These are phyloP conservation scores for Triadica sebifera DNA, from an alignment of 345 rosid species.

Conservation along the genomic window DNA sequence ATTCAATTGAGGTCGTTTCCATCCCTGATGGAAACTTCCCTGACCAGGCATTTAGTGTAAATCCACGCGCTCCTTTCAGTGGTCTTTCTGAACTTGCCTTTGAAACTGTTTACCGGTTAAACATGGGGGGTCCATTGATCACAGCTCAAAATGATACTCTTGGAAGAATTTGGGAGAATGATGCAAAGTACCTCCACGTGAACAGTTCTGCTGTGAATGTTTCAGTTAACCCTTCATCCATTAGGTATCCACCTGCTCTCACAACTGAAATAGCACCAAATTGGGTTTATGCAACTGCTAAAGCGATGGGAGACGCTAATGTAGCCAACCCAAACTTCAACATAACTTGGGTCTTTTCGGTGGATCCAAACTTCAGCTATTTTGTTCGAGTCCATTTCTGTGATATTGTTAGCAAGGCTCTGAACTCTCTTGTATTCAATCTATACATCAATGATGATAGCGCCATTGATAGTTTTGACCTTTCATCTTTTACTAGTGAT, in stretches of 20 bases:
- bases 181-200: conserved; percentile 68
- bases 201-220: conserved; percentile 76
- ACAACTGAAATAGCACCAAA: conserved; percentile 79
- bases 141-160: conserved; percentile 85
- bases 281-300: conserved; percentile 88
- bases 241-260: conserved; percentile 47
- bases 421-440: conserved; percentile 75
- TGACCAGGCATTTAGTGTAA: conserved; percentile 65
- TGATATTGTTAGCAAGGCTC: conserved; percentile 66
- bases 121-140: conserved; percentile 91
- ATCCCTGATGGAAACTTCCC: conserved; percentile 72
- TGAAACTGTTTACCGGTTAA: conserved; percentile 86
- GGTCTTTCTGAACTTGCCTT: conserved; percentile 73
- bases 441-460: conserved; percentile 73
- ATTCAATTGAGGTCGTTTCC: conserved; percentile 90
- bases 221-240: conserved; percentile 61
- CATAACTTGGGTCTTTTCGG: conserved; percentile 80
- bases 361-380: conserved; percentile 67
- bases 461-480: conserved; percentile 71
- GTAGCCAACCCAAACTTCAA: conserved; percentile 70
- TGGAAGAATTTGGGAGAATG: conserved; percentile 91
- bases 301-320: conserved; percentile 78
- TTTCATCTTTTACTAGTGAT: conserved; percentile 49
- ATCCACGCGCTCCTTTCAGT: conserved; percentile 51
- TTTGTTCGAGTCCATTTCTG: conserved; percentile 90